Evolutionary conservation across 805 yeast genomes (phyloP).

Genomic region (Gaillardinia entomophila): DNA sequence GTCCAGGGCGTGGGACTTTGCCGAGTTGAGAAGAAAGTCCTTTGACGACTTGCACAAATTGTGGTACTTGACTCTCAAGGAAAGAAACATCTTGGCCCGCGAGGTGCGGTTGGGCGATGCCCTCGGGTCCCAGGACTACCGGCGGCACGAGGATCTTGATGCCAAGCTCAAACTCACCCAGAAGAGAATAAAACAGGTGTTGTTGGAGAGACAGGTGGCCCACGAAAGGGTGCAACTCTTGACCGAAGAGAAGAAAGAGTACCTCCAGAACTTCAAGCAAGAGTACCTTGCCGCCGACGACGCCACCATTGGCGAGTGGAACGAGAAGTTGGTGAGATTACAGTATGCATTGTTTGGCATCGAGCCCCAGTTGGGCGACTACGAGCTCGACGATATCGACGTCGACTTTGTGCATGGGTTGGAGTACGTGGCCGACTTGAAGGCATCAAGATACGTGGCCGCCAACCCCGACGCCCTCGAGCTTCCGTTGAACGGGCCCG

Average conservation of each 20-base stretch:
- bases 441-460: constrained; percentile 38
- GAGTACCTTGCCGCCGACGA: constrained; percentile 51
- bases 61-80: constrained; percentile 85
- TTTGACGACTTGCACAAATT: constrained; percentile 87
- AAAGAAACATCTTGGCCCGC: constrained; percentile 71
- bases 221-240: constrained; percentile 53
- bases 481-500: constrained; percentile 32
- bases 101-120: constrained; percentile 58
- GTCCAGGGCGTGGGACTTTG: constrained; percentile 80
- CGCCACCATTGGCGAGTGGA: constrained; percentile 51
- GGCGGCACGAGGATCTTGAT: constrained; percentile 36
- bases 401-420: constrained; percentile 57
- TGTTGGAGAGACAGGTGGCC: constrained; percentile 78
- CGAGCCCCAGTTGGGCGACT: constrained; percentile 54
- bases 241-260: constrained; percentile 36
- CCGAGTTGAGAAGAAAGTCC: constrained; percentile 84
- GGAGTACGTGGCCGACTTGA: constrained; percentile 61
- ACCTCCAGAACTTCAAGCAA: constrained; percentile 52
- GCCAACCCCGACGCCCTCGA: constrained; percentile 14
- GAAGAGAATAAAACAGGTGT: constrained; percentile 71
- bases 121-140: constrained; percentile 18
- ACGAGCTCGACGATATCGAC: constrained; percentile 48
- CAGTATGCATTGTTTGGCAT: constrained; percentile 85
- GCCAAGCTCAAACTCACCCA: constrained; percentile 30
- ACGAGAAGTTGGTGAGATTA: constrained; percentile 68